Conservation (phyloP, 2,329 filamentous ascomycete genomes). For the Exophiala oligosperma region DNA sequence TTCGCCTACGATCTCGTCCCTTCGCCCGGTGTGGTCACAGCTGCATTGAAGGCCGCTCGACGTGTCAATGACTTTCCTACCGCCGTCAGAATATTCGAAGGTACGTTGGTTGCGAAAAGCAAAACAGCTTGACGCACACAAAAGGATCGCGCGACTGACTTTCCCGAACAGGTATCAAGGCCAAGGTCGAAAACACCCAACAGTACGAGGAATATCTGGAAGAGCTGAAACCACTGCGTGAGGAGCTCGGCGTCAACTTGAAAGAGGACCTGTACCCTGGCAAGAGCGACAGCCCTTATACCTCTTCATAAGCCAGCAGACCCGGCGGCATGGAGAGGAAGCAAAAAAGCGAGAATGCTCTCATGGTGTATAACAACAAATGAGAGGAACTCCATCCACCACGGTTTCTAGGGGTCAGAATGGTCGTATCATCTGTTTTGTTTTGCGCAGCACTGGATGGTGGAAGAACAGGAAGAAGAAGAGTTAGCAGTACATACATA, state of each 20-base stretch:
- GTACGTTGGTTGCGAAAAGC: slow-evolving; percentile 52
- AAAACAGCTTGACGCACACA: too few relatives aligned
- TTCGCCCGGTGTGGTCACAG: slow-evolving; percentile 83
- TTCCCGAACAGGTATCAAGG: slow-evolving; percentile 75
- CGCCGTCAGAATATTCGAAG: slow-evolving; percentile 97
- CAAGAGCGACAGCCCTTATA: slow-evolving; percentile 31
- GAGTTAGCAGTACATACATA: neutral
- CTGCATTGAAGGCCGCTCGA: slow-evolving; percentile 89
- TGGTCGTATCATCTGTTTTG: neutral
- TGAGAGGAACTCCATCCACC: neutral
- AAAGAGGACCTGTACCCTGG: slow-evolving; percentile 91
- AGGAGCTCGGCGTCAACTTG: slow-evolving; percentile 87
- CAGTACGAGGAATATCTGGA: slow-evolving; percentile 91
- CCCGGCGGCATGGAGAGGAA: too few relatives aligned
- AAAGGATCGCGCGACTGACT: too few relatives aligned
- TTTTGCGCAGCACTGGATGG: neutral
- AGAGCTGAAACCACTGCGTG: slow-evolving; percentile 86
- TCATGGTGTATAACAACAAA: neutral
- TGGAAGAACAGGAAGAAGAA: neutral
- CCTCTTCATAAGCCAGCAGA: neutral
- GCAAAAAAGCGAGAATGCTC: neutral
- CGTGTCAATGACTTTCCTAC: slow-evolving; percentile 98
- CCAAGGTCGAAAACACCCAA: slow-evolving; percentile 97
- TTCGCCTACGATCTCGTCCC: slow-evolving; percentile 99
- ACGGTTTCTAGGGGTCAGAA: neutral